phyloP scores from a whole-genome alignment of 805 yeast genomes.

The Lachancea sp. region DNA sequence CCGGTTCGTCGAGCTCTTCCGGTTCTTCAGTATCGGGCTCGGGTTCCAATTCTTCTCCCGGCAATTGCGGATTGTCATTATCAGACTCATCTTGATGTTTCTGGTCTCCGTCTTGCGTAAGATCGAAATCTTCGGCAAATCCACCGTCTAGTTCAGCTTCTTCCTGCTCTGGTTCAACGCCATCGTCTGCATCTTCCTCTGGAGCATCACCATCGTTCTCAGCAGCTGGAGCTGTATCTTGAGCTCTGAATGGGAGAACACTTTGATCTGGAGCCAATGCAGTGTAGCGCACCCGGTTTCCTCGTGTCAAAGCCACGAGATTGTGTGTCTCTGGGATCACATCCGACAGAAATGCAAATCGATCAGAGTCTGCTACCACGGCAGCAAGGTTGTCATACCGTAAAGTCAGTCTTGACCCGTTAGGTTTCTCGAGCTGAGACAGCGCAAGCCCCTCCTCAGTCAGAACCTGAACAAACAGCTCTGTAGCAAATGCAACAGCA shows the following conservation, averaged over 20 bases:
- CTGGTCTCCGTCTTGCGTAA: neutral
- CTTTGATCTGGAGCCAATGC: constrained; percentile 15
- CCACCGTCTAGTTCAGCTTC: constrained; percentile 5
- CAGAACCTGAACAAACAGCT: constrained; percentile 20
- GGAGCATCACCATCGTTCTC: constrained; percentile 7
- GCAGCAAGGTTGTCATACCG: constrained; percentile 23
- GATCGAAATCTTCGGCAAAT: constrained; percentile 7
- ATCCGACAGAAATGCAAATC: constrained; percentile 20
- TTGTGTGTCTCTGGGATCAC: constrained; percentile 23
- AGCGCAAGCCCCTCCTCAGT: constrained; percentile 19
- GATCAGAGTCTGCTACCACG: constrained; percentile 15
- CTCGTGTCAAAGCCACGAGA: constrained; percentile 19
- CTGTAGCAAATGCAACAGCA: constrained; percentile 26
- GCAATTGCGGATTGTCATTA: constrained; percentile 1
- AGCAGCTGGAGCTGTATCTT: constrained; percentile 5
- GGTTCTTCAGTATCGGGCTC: constrained; percentile 10
- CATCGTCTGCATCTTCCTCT: constrained; percentile 8
- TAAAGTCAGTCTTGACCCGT: constrained; percentile 15
- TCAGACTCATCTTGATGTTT: neutral
- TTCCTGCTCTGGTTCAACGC: constrained; percentile 12
- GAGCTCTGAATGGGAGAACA: constrained; percentile 7
- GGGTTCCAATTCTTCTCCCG: constrained; percentile 11
- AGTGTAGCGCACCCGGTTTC: constrained; percentile 26
- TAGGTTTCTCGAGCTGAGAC: constrained; percentile 16
- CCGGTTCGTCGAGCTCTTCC: neutral